Percentiles rank a stretch among this genome's conserved stretches.
Conservation (phyloP, 306 rosid genomes). For the Quercus parvula region DNA sequence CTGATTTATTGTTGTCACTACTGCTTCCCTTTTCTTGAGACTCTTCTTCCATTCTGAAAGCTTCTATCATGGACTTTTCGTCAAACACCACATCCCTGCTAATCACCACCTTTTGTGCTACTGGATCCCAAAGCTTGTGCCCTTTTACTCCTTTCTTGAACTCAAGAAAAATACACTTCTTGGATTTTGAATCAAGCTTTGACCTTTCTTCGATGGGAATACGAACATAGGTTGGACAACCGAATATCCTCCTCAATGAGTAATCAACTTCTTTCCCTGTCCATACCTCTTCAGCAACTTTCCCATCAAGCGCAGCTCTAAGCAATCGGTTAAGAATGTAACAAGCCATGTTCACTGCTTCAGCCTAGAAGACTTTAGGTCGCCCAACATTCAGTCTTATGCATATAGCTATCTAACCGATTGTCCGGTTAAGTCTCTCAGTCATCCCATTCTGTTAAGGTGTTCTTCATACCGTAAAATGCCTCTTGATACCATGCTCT, state of each 20-base stretch:
- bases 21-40: too few relatives aligned
- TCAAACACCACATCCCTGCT: too few relatives aligned
- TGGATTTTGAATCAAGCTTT: too few relatives aligned
- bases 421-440: background rate
- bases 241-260: background rate
- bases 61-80: too few relatives aligned
- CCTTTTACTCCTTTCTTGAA: too few relatives aligned
- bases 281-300: background rate
- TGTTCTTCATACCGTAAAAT: background rate
- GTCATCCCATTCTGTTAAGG: background rate
- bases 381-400: background rate
- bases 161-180: background rate
- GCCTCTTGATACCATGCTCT: background rate
- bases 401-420: background rate
- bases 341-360: background rate
- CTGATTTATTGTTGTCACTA: too few relatives aligned
- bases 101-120: too few relatives aligned
- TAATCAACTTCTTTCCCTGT: background rate
- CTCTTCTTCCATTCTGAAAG: too few relatives aligned
- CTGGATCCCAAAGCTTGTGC: too few relatives aligned
- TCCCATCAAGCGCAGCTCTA: background rate
- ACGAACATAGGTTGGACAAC: too few relatives aligned
- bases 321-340: background rate
- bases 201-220: too few relatives aligned
- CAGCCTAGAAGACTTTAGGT: background rate